Evolutionary conservation across 306 rosid genomes (phyloP), one percentile per base, ranked within the genome.

Genomic region (Macrotyloma uniflorum): DNA sequence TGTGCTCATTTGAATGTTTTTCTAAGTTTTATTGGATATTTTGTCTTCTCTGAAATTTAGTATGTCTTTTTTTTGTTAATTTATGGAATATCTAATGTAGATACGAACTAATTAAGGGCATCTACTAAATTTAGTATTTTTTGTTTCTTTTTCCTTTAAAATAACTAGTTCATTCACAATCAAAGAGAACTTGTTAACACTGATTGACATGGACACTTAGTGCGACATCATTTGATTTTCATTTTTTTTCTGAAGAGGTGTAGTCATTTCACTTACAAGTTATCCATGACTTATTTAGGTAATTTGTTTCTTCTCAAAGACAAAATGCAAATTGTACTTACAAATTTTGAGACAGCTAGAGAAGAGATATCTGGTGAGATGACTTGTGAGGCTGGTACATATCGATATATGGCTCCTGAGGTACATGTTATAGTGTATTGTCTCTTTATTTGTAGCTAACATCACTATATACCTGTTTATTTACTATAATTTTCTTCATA

Each of bases 331-430:
- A 4, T 76, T 50, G 35, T 64, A 15, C 22, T 76, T 33, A 70
- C 73, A 49, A 71, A 76, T 38, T 65, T 76, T 65, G 80, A 62
- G 1, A 6, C 33, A 22, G 80, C 80, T 65, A 76, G 80, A 76
- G 74, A 49, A 1, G 23, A 15, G 28, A 22, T 47, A 76, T 35
- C 20, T 23, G 66, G 55, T 50, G 66, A 35, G 26, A 76, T 76
- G 80, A 76, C 80, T 49, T 50, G 20, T 50, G 80, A 76, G 35
- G 54, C 54, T 16, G 80, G 80, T 76, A 76, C 42, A 15, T 76
- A 65, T 14, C 61, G 80, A 50, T 76, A 35, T 4, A 76, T 76
- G 80, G 80, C 80, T 76, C 80, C 80, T 15, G 80, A 76, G 74
- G 80, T 76, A 65, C 42, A 64, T 33, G 2, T 14, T 19, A 20